Evolutionary conservation across 768 basidiomycete genomes (phyloP).

Genomic region (Kwoniella sp.): DNA sequence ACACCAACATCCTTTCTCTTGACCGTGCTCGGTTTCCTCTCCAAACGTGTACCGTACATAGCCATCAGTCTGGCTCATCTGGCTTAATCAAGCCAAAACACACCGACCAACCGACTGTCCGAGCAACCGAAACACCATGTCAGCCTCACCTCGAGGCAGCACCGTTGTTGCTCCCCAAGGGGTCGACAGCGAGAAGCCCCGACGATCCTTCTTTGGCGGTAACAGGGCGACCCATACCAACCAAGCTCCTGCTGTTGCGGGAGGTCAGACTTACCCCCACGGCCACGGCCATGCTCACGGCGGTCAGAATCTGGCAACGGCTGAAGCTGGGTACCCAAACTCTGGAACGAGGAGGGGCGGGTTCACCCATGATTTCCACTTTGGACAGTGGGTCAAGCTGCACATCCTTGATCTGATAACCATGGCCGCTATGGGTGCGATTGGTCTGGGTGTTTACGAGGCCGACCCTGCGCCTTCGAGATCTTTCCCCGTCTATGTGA

Average conservation of each 20-base stretch:
- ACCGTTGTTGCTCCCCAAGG: not conserved
- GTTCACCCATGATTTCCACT: constrained; percentile 30
- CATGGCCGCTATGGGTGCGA: constrained; percentile 63
- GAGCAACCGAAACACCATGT: not conserved
- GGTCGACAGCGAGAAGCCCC: constrained; percentile 6
- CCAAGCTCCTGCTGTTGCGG: not conserved
- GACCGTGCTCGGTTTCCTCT: no score
- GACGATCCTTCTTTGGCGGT: constrained; percentile 20
- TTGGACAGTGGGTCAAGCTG: constrained; percentile 52
- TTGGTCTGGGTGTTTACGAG: constrained; percentile 63
- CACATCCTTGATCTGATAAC: constrained; percentile 63
- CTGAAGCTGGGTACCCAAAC: constrained; percentile 7
- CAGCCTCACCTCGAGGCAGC: constrained; percentile 3
- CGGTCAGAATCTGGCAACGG: not conserved
- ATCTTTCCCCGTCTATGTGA: constrained; percentile 47
- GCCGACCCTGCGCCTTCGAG: constrained; percentile 57
- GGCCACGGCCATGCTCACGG: not conserved
- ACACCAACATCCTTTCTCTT: no score
- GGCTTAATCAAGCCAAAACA: no score
- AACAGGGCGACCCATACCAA: not conserved
- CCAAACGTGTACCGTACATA: no score
- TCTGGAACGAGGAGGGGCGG: constrained; percentile 8
- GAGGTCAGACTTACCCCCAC: not conserved
- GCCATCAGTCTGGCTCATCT: no score
- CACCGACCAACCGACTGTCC: no score